Evolutionary conservation across 2,329 filamentous ascomycete genomes (phyloP), one percentile per base, ranked within the genome.

Genomic region (Neospermospora avenae): DNA sequence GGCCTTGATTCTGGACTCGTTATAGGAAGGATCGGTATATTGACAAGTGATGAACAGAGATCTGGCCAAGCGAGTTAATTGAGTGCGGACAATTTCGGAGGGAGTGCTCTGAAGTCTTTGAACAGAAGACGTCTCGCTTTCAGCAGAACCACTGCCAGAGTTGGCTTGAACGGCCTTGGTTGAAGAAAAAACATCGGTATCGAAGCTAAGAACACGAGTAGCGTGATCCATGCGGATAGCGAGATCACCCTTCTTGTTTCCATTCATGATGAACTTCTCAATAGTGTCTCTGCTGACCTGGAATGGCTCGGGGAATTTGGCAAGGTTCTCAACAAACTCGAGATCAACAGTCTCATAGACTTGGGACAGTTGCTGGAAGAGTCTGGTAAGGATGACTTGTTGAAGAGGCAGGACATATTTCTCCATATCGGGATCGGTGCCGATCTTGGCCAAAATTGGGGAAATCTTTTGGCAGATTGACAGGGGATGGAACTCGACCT

Each of bases 181-280:
- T 16, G 95, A 97, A 37, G 95, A 96, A 82, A 99, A 98, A 67
- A 99, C 92, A 75, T 99, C 95, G 57, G 91, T 96, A 75, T 99
- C 95, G 70, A 99, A 99, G 75, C 92, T 97, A 62, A 99, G 85
- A 53, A 97, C 90, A 62, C 95, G 92, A 57, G 93, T 93, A 63
- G 92, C 92, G 74, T 99, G 95, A 74, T 98, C 91, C 77, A 98
- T 91, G 63, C 95, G 92, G 70, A 99, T 96, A 57, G 95, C 90
- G 48, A 99, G 84, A 71, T 99, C 95, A 59, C 95, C 95, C 85
- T 99, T 99, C 86, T 99, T 99, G 84, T 96, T 98, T 65, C 95
- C 95, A 77, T 99, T 99, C 95, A 99, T 99, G 82, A 99, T 98
- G 82, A 99, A 99, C 80, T 98, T 99, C 82, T 99, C 95, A 68